Base-by-base conservation (phyloP, 2,329 filamentous ascomycete genomes). In the Xylariaceae sp. region DNA sequence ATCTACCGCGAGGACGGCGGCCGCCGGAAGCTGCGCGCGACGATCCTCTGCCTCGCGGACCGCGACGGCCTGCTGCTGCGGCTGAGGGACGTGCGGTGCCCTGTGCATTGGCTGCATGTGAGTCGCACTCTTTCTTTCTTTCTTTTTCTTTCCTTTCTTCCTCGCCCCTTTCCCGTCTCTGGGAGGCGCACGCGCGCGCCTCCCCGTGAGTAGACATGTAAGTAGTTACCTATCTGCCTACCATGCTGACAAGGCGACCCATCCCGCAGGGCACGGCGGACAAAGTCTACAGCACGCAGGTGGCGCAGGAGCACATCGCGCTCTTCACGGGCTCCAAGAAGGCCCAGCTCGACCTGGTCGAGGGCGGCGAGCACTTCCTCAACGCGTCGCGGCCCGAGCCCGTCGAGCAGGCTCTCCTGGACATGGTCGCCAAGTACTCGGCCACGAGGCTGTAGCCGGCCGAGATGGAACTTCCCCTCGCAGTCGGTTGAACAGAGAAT, bases 21-120 rank as follows among this genome's bases (percentile, higher is more conserved):
- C 3, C 56, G 67, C n/a, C 60, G 50, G 41, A 69, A 68, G 53
- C 49, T 68, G 21, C 55, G 63, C 31, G 64, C 69, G 54, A 64
- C 68, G 1, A 53, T 64, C 5, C 53, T 59, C 7, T 63, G 58
- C 42, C 52, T 74, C 5, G 31, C 66, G 10, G 63, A 67, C 37
- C 51, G 70, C 22, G 69, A 73, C 33, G 63, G 68, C 1, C 55
- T 73, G 5, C 46, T 68, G 6, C 39, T 59, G n/a, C 56, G 70
- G 9, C 36, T 72, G 23, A 40, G 56, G 14, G 63, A 72, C 39
- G 48, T 74, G 37, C 62, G 55, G 37, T 73, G 68, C 36, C 69
- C 69, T 2, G 65, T 74, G 7, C 59, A 66, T 35, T 73, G 69
- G 70, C 53, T 72, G 12, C 68, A 72, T 48, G 67, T 70, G 40